Conservation (phyloP, 2,329 filamentous ascomycete genomes). For the Mycocentrospora acerina region DNA sequence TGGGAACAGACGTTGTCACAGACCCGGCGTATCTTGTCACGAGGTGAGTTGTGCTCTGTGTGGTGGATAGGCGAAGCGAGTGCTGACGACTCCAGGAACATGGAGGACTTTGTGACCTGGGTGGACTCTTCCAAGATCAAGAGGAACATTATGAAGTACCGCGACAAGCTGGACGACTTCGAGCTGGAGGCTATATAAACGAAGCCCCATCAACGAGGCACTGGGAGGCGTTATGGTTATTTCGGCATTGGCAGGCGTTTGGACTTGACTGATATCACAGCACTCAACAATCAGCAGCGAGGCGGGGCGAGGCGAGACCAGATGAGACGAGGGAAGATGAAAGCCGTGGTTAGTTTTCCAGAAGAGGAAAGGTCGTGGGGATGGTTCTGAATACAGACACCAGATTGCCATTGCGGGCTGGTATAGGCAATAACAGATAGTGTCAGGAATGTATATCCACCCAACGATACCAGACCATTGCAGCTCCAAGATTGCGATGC, state of each 20-base stretch:
- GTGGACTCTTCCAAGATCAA: constrained; percentile 96
- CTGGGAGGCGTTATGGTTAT: constrained; percentile 20
- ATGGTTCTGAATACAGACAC: too few species aligned
- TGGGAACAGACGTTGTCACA: constrained; percentile 86
- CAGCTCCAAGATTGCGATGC: too few species aligned
- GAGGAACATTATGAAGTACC: constrained; percentile 91
- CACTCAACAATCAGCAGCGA: too few species aligned
- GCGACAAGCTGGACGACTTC: constrained; percentile 94
- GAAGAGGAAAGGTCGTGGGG: too few species aligned
- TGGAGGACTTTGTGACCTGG: constrained; percentile 98
- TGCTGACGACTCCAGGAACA: constrained; percentile 55
- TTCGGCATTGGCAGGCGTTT: constrained; percentile 21
- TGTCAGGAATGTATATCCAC: too few species aligned
- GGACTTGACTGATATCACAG: too few species aligned
- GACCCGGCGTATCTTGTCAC: constrained; percentile 90
- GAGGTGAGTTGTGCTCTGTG: constrained; percentile 35
- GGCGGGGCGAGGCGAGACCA: too few species aligned
- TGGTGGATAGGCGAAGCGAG: not conserved
- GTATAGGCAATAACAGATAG: too few species aligned
- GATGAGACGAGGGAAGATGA: too few species aligned
- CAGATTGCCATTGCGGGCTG: too few species aligned
- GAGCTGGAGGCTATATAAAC: constrained; percentile 59
- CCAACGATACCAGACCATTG: too few species aligned
- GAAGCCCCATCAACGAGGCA: constrained; percentile 1
- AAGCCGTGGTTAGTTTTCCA: too few species aligned